A percentile compares a stretch with the other conserved stretches of the same genome.
phyloP scores from a whole-genome alignment of 129 eudicot genomes.

The Pulicaria dysenterica region DNA sequence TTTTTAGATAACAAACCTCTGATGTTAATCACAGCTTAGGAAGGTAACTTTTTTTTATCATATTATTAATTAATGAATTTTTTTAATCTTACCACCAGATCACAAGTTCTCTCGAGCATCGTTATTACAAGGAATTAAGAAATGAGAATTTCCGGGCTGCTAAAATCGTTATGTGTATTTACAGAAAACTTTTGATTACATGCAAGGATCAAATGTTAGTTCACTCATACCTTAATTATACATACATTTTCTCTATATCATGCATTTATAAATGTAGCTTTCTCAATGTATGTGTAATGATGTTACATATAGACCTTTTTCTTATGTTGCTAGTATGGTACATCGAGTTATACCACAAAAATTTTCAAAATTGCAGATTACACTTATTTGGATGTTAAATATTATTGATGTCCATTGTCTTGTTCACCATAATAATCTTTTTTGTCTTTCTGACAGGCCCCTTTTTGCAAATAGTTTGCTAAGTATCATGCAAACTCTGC shows the following conservation, averaged over 20 bases:
- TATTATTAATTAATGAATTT: background rate
- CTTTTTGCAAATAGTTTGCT: conserved; percentile 85
- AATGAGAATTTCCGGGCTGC: conserved; percentile 63
- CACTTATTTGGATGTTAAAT: background rate
- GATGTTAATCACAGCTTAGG: conserved; percentile 1
- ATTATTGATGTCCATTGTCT: background rate
- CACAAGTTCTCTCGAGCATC: conserved; percentile 78
- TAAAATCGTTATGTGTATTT: conserved; percentile 77
- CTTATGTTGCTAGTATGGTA: no score
- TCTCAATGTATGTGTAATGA: no score
- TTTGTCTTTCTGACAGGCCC: conserved; percentile 67
- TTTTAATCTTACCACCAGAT: conserved; percentile 55
- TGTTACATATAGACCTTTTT: no score
- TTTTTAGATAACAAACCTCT: conserved; percentile 10
- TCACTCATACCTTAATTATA: conserved; percentile 24
- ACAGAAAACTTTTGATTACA: conserved; percentile 66
- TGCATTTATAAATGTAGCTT: no score
- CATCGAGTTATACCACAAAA: no score
- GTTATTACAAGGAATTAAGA: conserved; percentile 90
- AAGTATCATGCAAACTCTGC: conserved; percentile 72
- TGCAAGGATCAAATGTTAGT: conserved; percentile 97
- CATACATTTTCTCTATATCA: background rate
- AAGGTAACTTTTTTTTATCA: background rate
- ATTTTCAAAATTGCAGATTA: no score
- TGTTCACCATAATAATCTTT: background rate